Percentiles rank a stretch among this genome's conserved stretches.
These are phyloP conservation scores for Oropetium thomaeum DNA, from an alignment of 176 grass and related monocot species.

Conservation along the genomic window DNA sequence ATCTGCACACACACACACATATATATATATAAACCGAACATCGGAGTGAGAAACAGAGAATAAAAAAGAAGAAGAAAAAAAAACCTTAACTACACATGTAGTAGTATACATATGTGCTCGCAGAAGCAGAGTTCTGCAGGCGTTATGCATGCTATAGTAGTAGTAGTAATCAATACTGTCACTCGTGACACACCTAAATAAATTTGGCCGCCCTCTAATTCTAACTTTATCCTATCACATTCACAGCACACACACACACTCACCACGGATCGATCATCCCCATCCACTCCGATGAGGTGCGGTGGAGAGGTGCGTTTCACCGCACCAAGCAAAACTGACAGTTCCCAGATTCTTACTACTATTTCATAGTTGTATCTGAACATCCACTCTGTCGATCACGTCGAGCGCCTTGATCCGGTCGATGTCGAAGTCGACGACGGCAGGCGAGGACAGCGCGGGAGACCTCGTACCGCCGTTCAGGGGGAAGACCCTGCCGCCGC, in stretches of 20 bases:
- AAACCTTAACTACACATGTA: neutral
- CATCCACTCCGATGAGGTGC: neutral
- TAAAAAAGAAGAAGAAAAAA: neutral
- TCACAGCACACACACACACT: constrained; percentile 1
- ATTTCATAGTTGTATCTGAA: neutral
- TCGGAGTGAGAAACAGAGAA: neutral
- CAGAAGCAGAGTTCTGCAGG: neutral
- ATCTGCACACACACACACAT: neutral
- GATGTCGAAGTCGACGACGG: constrained; percentile 35
- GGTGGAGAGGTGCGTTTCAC: neutral
- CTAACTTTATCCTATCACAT: neutral
- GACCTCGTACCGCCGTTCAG: neutral
- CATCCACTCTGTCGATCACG: constrained; percentile 33
- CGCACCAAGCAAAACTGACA: neutral
- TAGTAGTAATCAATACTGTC: constrained; percentile 8
- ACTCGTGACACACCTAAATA: neutral
- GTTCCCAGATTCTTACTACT: neutral
- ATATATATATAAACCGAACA: neutral
- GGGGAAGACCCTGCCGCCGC: constrained; percentile 6
- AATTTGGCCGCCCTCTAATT: neutral
- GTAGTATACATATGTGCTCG: neutral
- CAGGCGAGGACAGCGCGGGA: neutral
- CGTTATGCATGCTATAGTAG: neutral
- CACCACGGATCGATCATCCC: neutral
- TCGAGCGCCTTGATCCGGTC: constrained; percentile 56